Evolutionary conservation across 2,329 filamentous ascomycete genomes (phyloP), one percentile per base, ranked within the genome.

Genomic region (Venturia nashicola): DNA sequence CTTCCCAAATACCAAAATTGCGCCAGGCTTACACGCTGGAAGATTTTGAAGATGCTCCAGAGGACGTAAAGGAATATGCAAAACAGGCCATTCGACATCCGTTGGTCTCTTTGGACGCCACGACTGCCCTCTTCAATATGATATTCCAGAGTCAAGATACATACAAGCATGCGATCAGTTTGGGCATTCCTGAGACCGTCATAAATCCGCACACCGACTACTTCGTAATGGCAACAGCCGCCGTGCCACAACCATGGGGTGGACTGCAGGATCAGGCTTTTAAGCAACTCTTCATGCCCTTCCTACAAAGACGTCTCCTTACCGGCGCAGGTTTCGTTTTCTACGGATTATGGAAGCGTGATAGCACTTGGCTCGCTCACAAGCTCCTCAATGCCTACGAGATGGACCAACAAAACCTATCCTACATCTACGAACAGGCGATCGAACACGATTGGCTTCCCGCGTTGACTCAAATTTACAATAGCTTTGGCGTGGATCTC

Each of bases 321-420:
- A 82, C 86, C 5, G 85, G 92, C 64, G 89, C 90, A 72, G 87
- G 92, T 68, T 95, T 97, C 67, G 93, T 96, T 16, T 83, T 99
- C 65, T 88, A 96, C 71, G 92, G 91, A 65, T 78, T 96, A 6
- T 97, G 93, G 92, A 87, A 88, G 68, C 91, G 94, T 72, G 91
- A 97, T 72, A 89, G 87, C 68, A 83, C 87, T 23, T 97, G 91
- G 88, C 89, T 97, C 18, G 87, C 87, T 11, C 84, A 87, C 67
- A 86, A 89, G 65, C 84, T 99, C 42, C 85, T 93, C 51, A 87
- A 91, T 65, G 83, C 84, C 9, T 91, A 94, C 73, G 87, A 87
- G 48, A 78, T 82, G 65, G 84, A 89, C 69, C 86, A 85, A 2
- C 83, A 86, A 65, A 82, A 87, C 61, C 80, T 92, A 44, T 82